A percentile compares a stretch with the other conserved stretches of the same genome.
Conservation (phyloP, 2,329 filamentous ascomycete species). For the Botrytis fragariae region DNA sequence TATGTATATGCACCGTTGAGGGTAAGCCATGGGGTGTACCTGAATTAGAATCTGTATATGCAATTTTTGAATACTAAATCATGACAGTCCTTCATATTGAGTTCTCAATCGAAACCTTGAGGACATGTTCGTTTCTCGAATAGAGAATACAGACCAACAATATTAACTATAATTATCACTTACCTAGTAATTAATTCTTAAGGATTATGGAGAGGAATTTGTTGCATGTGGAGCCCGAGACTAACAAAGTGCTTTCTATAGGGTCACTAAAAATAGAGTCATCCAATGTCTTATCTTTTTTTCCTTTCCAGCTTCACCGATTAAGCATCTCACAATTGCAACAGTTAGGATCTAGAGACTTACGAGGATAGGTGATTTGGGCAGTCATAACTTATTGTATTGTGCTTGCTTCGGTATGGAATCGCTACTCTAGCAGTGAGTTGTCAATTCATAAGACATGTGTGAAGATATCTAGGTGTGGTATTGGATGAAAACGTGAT, state of each 20-base stretch:
- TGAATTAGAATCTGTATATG: not conserved
- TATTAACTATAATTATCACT: not conserved
- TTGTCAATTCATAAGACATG: not conserved
- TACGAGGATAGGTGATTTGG: not conserved
- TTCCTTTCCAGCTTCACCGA: not conserved
- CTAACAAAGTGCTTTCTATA: not conserved
- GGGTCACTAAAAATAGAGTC: conserved; percentile 12
- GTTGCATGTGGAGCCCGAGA: conserved; percentile 4
- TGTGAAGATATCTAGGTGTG: not conserved
- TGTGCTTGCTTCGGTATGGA: not conserved
- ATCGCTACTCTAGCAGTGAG: not conserved
- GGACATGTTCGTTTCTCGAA: not conserved
- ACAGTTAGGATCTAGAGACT: not conserved
- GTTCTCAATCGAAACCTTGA: not conserved
- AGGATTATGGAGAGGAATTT: not conserved
- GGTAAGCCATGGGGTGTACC: not conserved
- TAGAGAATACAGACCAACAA: not conserved
- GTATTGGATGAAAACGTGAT: not conserved
- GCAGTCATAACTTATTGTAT: no score
- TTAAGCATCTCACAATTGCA: not conserved
- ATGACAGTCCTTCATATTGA: not conserved
- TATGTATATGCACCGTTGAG: not conserved
- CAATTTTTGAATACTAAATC: not conserved
- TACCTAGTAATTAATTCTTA: not conserved
- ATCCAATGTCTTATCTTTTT: not conserved